Percentiles rank a stretch among this genome's conserved stretches.
Conservation (phyloP, 108 stramenopile genomes). For the Nannochloropsis oceanica region DNA sequence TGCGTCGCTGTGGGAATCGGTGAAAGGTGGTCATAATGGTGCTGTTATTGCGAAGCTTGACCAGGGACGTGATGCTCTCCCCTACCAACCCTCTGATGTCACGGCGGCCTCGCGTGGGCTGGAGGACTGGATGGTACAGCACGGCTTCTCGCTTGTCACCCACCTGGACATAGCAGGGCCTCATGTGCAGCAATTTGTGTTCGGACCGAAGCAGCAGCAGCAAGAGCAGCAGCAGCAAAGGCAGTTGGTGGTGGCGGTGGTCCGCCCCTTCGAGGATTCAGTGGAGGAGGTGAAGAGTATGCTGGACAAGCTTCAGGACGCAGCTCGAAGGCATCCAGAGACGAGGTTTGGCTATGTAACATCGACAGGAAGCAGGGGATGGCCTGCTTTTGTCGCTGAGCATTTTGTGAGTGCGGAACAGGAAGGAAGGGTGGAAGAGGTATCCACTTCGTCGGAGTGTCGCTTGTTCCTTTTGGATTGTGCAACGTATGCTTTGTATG, state of each 20-base stretch:
- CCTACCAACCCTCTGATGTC: neutral
- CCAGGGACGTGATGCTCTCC: neutral
- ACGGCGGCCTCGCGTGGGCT: neutral
- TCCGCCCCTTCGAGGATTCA: neutral
- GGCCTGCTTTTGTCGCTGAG: neutral
- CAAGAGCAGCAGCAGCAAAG: neutral
- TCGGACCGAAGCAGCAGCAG: neutral
- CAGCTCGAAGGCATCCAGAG: neutral
- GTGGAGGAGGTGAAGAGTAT: neutral
- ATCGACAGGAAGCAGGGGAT: neutral
- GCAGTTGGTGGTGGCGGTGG: neutral
- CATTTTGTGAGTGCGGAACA: neutral
- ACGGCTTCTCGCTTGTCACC: neutral
- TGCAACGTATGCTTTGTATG: neutral
- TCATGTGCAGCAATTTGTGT: neutral
- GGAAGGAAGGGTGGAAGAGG: neutral
- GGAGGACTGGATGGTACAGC: neutral
- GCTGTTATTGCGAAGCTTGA: neutral
- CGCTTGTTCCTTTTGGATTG: neutral
- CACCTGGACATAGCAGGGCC: neutral
- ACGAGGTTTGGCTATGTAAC: neutral
- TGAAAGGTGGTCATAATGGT: neutral
- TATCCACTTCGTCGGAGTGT: neutral
- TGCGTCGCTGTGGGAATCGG: neutral
- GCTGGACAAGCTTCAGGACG: neutral